Evolutionary conservation across 2,329 filamentous ascomycete genomes (phyloP).

Genomic region (Trichocomaceae sp.): DNA sequence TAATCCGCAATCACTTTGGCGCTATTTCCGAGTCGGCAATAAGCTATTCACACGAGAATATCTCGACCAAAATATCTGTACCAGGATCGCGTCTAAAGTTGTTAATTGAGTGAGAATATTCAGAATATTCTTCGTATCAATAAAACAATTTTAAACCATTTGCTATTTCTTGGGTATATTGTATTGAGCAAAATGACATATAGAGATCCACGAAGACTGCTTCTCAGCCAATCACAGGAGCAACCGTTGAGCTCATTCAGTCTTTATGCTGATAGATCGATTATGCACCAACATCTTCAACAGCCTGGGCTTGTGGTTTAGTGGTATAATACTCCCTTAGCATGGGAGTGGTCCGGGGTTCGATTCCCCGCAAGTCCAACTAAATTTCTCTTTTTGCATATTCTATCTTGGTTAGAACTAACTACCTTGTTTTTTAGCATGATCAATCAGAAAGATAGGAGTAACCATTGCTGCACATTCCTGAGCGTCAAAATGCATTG

Average conservation of each 20-base stretch:
- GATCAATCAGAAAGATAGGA: too few species aligned
- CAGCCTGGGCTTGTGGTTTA: conserved; percentile 26
- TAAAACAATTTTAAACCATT: neutral
- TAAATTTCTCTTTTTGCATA: neutral
- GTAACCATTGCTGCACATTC: too few species aligned
- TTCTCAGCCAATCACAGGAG: too few species aligned
- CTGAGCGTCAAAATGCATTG: too few species aligned
- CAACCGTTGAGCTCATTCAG: too few species aligned
- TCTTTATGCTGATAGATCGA: too few species aligned
- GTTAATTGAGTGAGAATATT: conserved; percentile 1
- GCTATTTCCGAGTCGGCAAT: conserved; percentile 37
- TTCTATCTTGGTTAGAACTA: too few species aligned
- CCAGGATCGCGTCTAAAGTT: conserved; percentile 26
- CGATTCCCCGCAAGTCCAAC: conserved; percentile 38
- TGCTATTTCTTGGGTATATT: too few species aligned
- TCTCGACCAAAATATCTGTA: conserved; percentile 29
- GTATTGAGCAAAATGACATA: too few species aligned
- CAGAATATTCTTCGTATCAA: neutral
- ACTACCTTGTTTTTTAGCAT: too few species aligned
- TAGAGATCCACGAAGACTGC: too few species aligned
- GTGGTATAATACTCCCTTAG: conserved; percentile 38
- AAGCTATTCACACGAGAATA: conserved; percentile 18
- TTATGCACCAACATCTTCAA: too few species aligned
- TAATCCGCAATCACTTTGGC: conserved; percentile 30
- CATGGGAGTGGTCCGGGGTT: conserved; percentile 38